Percentiles rank a stretch among this genome's conserved stretches.
phyloP scores from a whole-genome alignment of 192 early-diverging fungal genomes.

The Neocallimastix lanati region DNA sequence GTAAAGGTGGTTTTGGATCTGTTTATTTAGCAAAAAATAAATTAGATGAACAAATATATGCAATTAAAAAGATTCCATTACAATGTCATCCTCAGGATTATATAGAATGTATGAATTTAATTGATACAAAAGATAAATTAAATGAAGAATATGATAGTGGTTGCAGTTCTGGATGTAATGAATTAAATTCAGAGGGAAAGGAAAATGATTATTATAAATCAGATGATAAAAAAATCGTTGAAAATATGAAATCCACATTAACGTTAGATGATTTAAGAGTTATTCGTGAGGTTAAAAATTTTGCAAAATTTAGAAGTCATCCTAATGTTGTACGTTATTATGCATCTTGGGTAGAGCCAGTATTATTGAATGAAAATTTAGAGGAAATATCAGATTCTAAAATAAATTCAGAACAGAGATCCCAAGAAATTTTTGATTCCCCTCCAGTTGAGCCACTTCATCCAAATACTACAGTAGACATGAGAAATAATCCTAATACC shows the following conservation, averaged over 20 bases:
- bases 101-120: not conserved
- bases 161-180: not conserved
- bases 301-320: conserved; percentile 63
- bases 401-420: not conserved
- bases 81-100: conserved; percentile 9
- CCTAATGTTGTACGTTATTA: conserved; percentile 87
- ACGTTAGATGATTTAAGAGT: conserved; percentile 29
- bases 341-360: conserved; percentile 68
- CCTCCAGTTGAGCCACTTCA: not conserved
- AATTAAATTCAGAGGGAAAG: not conserved
- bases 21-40: conserved; percentile 69
- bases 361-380: not conserved
- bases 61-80: conserved; percentile 69
- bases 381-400: not conserved
- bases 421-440: not conserved
- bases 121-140: not conserved
- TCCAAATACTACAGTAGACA: not conserved
- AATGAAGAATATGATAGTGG: not conserved
- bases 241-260: conserved; percentile 21
- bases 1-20: conserved; percentile 81
- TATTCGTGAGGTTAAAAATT: conserved; percentile 75
- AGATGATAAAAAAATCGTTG: conserved; percentile 3
- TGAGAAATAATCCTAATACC: not conserved
- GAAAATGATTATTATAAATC: conserved; percentile 9
- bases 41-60: conserved; percentile 78